phyloP scores from a whole-genome alignment of 2,329 filamentous ascomycete species.

The Trichoderma sp. region DNA sequence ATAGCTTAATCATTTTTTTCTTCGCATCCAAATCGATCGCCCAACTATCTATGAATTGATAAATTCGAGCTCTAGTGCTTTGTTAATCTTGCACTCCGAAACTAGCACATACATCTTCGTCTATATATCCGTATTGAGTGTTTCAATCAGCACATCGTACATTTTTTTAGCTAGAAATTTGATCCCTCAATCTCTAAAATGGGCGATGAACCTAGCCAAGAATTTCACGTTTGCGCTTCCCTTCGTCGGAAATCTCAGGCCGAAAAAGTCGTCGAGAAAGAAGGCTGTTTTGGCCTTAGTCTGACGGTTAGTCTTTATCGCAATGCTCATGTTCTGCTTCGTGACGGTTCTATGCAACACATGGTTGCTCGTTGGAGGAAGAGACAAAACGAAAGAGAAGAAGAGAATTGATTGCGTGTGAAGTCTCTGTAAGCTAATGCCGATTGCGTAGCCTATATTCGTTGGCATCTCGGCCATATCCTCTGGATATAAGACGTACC shows the following conservation, averaged over 20 bases:
- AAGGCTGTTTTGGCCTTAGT: constrained; percentile 11
- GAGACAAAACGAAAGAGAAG: too few relatives aligned
- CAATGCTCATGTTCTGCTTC: not conserved
- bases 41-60: not conserved
- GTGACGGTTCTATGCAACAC: not conserved
- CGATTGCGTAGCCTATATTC: constrained; percentile 50
- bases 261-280: constrained; percentile 7
- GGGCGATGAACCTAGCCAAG: not conserved
- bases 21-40: not conserved
- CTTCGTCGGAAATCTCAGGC: constrained; percentile 15
- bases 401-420: not conserved
- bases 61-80: not conserved
- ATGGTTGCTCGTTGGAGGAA: not conserved
- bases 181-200: not conserved
- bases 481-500: constrained; percentile 54
- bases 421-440: not conserved
- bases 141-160: not conserved
- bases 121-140: not conserved
- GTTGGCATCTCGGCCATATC: constrained; percentile 64
- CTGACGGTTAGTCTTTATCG: constrained; percentile 16
- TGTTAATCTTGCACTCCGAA: not conserved
- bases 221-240: constrained; percentile 10
- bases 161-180: not conserved
- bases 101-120: not conserved
- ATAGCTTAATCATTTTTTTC: not conserved